Percentiles rank a stretch among this genome's conserved stretches.
Evolutionary conservation across 148 eudicot genomes (phyloP).

Genomic region (Rhododendron ovatum): DNA sequence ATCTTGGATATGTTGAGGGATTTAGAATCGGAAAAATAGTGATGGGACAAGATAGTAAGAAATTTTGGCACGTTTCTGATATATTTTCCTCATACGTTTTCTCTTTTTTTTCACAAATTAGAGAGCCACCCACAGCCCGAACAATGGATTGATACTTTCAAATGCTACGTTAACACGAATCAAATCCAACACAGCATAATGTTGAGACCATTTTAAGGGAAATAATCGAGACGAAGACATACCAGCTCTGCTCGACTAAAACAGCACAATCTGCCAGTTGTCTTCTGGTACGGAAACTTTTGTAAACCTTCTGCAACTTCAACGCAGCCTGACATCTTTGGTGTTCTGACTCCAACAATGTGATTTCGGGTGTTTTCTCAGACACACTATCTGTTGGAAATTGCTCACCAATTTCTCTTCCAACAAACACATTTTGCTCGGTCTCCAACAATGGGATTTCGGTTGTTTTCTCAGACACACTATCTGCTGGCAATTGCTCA

Average conservation of each 20-base stretch:
- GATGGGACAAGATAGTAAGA: background rate
- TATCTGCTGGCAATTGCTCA: background rate
- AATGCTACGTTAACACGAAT: background rate
- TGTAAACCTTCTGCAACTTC: conserved; percentile 73
- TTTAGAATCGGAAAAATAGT: background rate
- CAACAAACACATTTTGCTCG: conserved; percentile 4
- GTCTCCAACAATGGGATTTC: background rate
- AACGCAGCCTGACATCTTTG: conserved; percentile 51
- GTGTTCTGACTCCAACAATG: background rate
- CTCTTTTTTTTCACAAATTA: background rate
- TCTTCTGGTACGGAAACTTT: conserved; percentile 74
- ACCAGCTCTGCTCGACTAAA: conserved; percentile 78
- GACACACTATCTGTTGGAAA: background rate
- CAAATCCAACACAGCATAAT: background rate
- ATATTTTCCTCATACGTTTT: background rate
- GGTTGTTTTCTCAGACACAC: background rate
- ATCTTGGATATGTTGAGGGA: background rate
- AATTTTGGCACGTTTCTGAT: background rate
- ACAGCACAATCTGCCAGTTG: conserved; percentile 93
- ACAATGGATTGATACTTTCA: background rate
- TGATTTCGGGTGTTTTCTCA: conserved; percentile 1
- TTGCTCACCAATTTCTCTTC: conserved; percentile 6
- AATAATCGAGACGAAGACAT: conserved; percentile 10
- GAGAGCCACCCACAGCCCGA: background rate
- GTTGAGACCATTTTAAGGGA: background rate